A percentile compares a stretch with the other conserved stretches of the same genome.
Evolutionary conservation across 495 filamentous ascomycete species (phyloP).

Genomic region (Daldinia childiae): DNA sequence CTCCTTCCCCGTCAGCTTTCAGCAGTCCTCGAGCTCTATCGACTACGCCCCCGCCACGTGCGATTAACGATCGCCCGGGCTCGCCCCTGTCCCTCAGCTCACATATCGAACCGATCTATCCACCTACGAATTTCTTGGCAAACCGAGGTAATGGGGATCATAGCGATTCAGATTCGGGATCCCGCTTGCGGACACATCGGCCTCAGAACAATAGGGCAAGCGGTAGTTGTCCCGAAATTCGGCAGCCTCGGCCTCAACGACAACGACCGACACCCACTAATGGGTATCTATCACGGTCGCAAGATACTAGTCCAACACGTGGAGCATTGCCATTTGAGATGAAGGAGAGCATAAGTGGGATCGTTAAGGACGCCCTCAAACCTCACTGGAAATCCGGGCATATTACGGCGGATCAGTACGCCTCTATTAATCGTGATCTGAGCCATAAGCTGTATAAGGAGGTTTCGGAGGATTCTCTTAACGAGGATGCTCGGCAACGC

Average conservation of each 20-base stretch:
- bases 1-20: conserved; percentile 72
- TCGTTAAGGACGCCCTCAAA: conserved; percentile 79
- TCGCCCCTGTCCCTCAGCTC: conserved; percentile 77
- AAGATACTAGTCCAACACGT: conserved; percentile 66
- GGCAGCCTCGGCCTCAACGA: conserved; percentile 62
- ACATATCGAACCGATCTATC: conserved; percentile 67
- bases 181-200: conserved; percentile 28
- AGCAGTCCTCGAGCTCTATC: conserved; percentile 76
- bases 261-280: conserved; percentile 42
- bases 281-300: conserved; percentile 54
- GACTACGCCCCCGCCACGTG: conserved; percentile 73
- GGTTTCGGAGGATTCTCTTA: conserved; percentile 66
- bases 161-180: conserved; percentile 57
- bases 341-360: conserved; percentile 82
- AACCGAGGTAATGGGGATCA: conserved; percentile 56
- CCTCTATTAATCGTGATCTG: conserved; percentile 83
- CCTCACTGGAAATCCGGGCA: conserved; percentile 76
- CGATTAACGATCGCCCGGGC: conserved; percentile 66
- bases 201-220: conserved; percentile 11
- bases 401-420: conserved; percentile 84
- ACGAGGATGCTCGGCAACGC: conserved; percentile 63
- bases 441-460: conserved; percentile 87
- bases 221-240: conserved; percentile 50
- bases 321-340: conserved; percentile 70
- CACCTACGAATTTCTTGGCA: conserved; percentile 69